Evolutionary conservation across 2,329 filamentous ascomycete genomes (phyloP).

Genomic region (Teratosphaeria pseudoeucalypti): DNA sequence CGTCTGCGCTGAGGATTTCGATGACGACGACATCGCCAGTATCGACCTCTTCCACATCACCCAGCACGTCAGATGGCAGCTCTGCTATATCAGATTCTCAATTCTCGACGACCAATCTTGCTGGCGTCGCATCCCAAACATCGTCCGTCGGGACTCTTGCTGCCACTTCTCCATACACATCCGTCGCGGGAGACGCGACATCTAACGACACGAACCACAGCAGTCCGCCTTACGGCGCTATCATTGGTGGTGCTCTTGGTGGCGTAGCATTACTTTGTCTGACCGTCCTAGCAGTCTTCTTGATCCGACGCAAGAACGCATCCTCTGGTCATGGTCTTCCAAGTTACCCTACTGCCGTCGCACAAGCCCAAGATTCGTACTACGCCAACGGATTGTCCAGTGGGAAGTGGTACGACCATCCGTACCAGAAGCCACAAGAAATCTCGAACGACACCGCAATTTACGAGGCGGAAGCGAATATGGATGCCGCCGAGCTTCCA

Average conservation of each 20-base stretch:
- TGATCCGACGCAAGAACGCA: not conserved
- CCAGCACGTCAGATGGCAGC: not conserved
- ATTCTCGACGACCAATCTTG: not conserved
- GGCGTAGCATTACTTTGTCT: not conserved
- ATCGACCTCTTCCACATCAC: not conserved
- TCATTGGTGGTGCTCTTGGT: not conserved
- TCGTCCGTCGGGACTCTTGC: not conserved
- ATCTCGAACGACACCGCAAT: not conserved
- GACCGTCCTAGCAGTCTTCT: not conserved
- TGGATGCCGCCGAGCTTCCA: not conserved
- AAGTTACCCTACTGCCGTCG: not conserved
- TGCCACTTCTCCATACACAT: not conserved
- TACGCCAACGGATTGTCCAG: not conserved
- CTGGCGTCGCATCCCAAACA: not conserved
- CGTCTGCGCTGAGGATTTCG: not conserved
- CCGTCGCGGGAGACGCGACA: not conserved
- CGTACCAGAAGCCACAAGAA: not conserved
- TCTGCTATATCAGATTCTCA: not conserved
- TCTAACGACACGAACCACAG: not conserved
- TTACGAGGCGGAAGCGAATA: not conserved
- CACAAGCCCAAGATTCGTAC: not conserved
- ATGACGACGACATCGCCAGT: not conserved
- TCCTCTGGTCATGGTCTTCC: not conserved
- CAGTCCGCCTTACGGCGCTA: not conserved
- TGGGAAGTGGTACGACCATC: not conserved